These are phyloP conservation scores for Trichophyton verrucosum DNA, from an alignment of 2,329 filamentous ascomycete species.

Conservation along the genomic window DNA sequence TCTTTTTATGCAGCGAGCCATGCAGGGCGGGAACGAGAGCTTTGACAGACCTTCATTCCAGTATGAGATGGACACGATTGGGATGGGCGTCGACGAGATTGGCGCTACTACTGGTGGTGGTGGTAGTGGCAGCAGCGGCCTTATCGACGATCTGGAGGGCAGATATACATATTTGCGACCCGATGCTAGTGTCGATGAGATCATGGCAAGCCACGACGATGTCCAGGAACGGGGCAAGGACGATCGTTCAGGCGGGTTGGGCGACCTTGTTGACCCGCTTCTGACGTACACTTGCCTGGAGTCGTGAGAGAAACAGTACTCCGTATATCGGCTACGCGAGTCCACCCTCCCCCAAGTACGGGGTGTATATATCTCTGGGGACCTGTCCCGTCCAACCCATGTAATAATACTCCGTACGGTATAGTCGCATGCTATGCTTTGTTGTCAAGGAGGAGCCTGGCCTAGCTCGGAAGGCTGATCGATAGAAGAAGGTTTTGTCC, in stretches of 20 bases:
- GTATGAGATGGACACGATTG: constrained; percentile 7
- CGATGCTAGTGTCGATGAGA: background rate
- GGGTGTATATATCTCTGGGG: background rate
- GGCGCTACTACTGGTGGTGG: background rate
- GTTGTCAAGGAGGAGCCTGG: too few species aligned
- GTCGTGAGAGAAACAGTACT: background rate
- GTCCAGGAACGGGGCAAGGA: background rate
- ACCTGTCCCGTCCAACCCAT: background rate
- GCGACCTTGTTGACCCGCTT: constrained; percentile 25
- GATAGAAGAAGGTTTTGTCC: too few species aligned
- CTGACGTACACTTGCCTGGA: constrained; percentile 17
- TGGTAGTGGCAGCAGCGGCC: background rate
- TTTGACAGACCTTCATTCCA: constrained; percentile 5
- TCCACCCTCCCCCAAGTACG: too few species aligned
- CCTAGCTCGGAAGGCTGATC: too few species aligned
- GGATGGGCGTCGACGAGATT: background rate
- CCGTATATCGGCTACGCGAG: too few species aligned
- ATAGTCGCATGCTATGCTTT: background rate
- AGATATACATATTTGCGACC: background rate
- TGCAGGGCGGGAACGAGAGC: constrained; percentile 22
- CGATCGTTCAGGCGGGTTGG: constrained; percentile 5
- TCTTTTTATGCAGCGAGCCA: constrained; percentile 29
- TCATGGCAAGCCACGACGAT: constrained; percentile 1
- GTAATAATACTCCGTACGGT: background rate
- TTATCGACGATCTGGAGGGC: constrained; percentile 5